Conservation (phyloP, 2,329 filamentous ascomycete genomes). For the Karstenula rhodostoma region DNA sequence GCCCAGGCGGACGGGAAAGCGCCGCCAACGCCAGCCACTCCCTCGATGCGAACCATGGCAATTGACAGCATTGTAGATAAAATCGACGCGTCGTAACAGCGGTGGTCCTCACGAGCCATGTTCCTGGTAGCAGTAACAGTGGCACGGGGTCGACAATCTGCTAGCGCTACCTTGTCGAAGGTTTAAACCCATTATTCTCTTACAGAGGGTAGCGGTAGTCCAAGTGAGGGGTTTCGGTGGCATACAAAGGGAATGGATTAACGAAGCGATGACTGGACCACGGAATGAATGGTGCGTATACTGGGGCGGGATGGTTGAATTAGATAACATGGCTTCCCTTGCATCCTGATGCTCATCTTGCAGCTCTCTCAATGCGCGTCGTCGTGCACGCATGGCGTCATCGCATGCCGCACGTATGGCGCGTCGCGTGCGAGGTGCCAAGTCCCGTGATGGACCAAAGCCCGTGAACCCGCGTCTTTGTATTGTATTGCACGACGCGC, state of each 20-base stretch:
- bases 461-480: not conserved
- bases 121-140: constrained; percentile 3
- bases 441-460: constrained; percentile 12
- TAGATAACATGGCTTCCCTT: not conserved
- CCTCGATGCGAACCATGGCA: constrained; percentile 48
- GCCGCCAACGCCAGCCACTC: constrained; percentile 47
- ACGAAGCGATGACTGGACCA: not conserved
- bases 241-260: not conserved
- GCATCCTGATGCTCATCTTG: not conserved
- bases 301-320: not conserved
- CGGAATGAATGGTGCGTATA: not conserved
- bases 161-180: too few species aligned
- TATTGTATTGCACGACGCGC: not conserved
- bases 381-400: constrained; percentile 11
- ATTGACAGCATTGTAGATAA: constrained; percentile 52
- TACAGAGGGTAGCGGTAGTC: not conserved
- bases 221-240: constrained; percentile 1
- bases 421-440: constrained; percentile 16
- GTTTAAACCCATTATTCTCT: not conserved
- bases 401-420: not conserved
- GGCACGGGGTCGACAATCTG: not conserved
- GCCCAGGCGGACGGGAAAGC: constrained; percentile 40
- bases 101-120: constrained; percentile 12
- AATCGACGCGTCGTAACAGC: constrained; percentile 42
- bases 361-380: not conserved